A percentile compares a stretch with the other conserved stretches of the same genome.
Conservation (phyloP, 2,329 filamentous ascomycete genomes). For the Cladorrhinum sp. region DNA sequence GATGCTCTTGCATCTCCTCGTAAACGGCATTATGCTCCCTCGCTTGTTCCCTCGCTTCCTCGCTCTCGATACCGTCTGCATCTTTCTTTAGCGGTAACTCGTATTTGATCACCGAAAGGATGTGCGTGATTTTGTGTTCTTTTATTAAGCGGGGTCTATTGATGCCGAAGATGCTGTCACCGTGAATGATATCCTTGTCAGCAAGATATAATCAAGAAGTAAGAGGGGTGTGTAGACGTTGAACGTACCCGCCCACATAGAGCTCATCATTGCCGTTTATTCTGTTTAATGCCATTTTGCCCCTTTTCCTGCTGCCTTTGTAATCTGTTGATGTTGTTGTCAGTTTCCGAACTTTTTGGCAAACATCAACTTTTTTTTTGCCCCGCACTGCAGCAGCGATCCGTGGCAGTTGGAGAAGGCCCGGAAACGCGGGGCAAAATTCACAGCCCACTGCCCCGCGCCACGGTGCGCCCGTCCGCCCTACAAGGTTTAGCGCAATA, state of each 20-base stretch:
- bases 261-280: conserved; percentile 68
- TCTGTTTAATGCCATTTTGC: conserved; percentile 59
- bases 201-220: not conserved
- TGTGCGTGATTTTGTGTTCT: conserved; percentile 77
- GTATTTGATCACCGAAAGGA: conserved; percentile 71
- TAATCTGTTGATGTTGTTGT: not conserved
- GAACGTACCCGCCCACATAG: conserved; percentile 57
- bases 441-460: not conserved
- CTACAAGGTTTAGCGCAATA: not conserved
- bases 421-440: not conserved
- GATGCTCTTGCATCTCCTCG: conserved; percentile 65
- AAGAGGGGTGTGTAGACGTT: not conserved
- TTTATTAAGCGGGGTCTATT: conserved; percentile 67
- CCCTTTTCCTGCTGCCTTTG: not conserved
- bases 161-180: conserved; percentile 71
- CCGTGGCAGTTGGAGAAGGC: not conserved
- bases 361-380: not conserved
- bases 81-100: conserved; percentile 29
- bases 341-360: not conserved
- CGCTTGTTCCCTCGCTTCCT: too few species aligned
- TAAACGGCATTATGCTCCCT: conserved; percentile 10
- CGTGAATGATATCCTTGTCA: conserved; percentile 1
- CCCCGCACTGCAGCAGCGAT: not conserved
- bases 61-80: conserved; percentile 39
- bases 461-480: not conserved